Evolutionary conservation across 2,329 filamentous ascomycete genomes (phyloP).

Genomic region (Neofusicoccum sp.): DNA sequence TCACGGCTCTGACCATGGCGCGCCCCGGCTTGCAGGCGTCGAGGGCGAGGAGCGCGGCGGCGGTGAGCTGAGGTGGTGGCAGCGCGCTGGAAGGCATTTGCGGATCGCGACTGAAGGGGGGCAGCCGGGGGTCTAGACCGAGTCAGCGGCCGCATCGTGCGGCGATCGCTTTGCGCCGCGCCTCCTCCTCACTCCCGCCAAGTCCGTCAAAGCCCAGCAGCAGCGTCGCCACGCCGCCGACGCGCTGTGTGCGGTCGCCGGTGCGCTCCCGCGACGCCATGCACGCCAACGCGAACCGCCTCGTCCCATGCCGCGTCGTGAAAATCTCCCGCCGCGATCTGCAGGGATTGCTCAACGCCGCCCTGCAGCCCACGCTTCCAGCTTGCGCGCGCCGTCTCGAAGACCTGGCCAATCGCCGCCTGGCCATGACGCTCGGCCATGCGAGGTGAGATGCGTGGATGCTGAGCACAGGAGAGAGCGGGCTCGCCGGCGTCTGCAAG

Average conservation of each 20-base stretch:
- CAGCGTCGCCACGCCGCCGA: neutral
- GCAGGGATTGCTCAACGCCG: neutral
- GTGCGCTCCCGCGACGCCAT: neutral
- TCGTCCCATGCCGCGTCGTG: neutral
- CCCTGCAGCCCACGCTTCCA: slow-evolving; percentile 7
- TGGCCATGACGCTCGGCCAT: neutral
- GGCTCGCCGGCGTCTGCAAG: too few relatives aligned
- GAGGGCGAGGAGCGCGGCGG: neutral
- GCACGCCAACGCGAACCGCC: neutral
- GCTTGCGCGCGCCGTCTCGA: neutral
- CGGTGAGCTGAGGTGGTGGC: neutral
- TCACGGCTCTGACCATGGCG: slow-evolving; percentile 12
- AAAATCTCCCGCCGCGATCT: neutral
- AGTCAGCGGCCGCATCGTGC: neutral
- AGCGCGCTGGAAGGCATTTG: neutral
- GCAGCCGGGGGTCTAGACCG: neutral
- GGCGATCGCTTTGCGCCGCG: neutral
- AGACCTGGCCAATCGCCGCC: neutral
- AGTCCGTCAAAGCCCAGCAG: neutral
- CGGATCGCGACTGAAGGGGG: neutral
- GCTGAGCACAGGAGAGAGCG: too few relatives aligned
- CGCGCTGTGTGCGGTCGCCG: neutral
- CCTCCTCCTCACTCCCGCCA: neutral
- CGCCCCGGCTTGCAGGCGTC: neutral
- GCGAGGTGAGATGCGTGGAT: too few relatives aligned